phyloP scores from a whole-genome alignment of 2,329 filamentous ascomycete genomes.

The Penicillium brevicompactum region DNA sequence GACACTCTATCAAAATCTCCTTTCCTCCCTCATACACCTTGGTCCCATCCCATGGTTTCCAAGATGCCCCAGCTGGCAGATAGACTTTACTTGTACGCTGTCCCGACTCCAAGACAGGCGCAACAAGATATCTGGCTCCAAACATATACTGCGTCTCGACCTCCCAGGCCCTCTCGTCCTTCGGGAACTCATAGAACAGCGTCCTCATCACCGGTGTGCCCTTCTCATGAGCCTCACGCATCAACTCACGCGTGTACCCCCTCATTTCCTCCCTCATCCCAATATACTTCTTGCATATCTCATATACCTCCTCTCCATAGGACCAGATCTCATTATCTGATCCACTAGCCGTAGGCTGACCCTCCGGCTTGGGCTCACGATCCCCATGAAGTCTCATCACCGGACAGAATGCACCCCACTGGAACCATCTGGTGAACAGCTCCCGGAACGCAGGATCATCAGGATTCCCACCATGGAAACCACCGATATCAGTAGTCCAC shows the following conservation, averaged over 20 bases:
- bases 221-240: slow-evolving; percentile 61
- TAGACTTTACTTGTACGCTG: slow-evolving; percentile 53
- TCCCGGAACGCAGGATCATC: slow-evolving; percentile 60
- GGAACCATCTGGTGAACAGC: slow-evolving; percentile 68
- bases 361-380: slow-evolving; percentile 56
- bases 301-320: slow-evolving; percentile 63
- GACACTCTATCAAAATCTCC: slow-evolving; percentile 46
- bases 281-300: slow-evolving; percentile 63
- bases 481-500: slow-evolving; percentile 73
- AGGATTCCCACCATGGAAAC: slow-evolving; percentile 67
- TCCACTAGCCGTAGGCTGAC: slow-evolving; percentile 30
- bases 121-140: slow-evolving; percentile 60
- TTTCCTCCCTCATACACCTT: slow-evolving; percentile 42
- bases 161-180: slow-evolving; percentile 57
- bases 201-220: slow-evolving; percentile 65
- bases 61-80: slow-evolving; percentile 52
- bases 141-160: slow-evolving; percentile 67
- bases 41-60: slow-evolving; percentile 44
- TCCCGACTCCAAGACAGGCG: slow-evolving; percentile 57
- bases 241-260: slow-evolving; percentile 59
- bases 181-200: slow-evolving; percentile 65
- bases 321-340: slow-evolving; percentile 62
- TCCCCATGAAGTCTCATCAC: slow-evolving; percentile 70
- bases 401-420: slow-evolving; percentile 68
- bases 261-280: slow-evolving; percentile 59